A percentile compares a stretch with the other conserved stretches of the same genome.
phyloP scores from a whole-genome alignment of 108 stramenopile species.

The Conticribra guillardii region DNA sequence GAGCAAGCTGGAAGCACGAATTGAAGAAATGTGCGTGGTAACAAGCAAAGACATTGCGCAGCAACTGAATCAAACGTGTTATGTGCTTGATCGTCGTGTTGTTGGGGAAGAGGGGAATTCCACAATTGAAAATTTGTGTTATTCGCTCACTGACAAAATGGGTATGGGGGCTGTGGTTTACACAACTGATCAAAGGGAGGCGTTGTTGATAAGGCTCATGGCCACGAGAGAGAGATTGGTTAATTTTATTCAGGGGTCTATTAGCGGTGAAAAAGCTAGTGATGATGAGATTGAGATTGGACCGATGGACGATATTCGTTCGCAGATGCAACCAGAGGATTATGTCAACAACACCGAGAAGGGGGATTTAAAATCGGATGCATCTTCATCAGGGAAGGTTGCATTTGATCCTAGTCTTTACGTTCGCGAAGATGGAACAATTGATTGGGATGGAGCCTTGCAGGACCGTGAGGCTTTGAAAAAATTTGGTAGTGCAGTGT shows the following conservation, averaged over 20 bases:
- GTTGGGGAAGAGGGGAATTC: slow-evolving; percentile 21
- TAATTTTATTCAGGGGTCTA: slow-evolving; percentile 30
- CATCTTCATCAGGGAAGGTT: neutral
- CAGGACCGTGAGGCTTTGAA: slow-evolving; percentile 91
- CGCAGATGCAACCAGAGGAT: slow-evolving; percentile 20
- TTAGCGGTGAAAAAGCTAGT: neutral
- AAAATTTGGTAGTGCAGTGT: slow-evolving; percentile 90
- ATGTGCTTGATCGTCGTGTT: slow-evolving; percentile 15
- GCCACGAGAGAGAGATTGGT: slow-evolving; percentile 35
- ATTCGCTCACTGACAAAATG: slow-evolving; percentile 20
- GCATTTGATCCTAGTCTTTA: slow-evolving; percentile 78
- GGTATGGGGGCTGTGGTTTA: slow-evolving; percentile 80
- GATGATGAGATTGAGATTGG: slow-evolving; percentile 4
- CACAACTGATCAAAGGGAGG: slow-evolving; percentile 62
- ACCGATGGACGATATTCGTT: slow-evolving; percentile 43
- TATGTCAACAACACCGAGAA: neutral
- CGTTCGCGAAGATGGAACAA: slow-evolving; percentile 96
- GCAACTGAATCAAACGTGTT: slow-evolving; percentile 27
- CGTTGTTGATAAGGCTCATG: slow-evolving; percentile 53
- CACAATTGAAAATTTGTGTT: slow-evolving; percentile 29
- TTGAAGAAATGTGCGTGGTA: slow-evolving; percentile 68
- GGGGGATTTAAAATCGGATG: neutral
- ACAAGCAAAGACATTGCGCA: slow-evolving; percentile 14
- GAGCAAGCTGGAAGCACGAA: slow-evolving; percentile 68
- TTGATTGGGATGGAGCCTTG: slow-evolving; percentile 97